Percentiles rank a stretch among this genome's conserved stretches.
Evolutionary conservation across 2,329 filamentous ascomycete genomes (phyloP).

Genomic region (Bertia moriformis): DNA sequence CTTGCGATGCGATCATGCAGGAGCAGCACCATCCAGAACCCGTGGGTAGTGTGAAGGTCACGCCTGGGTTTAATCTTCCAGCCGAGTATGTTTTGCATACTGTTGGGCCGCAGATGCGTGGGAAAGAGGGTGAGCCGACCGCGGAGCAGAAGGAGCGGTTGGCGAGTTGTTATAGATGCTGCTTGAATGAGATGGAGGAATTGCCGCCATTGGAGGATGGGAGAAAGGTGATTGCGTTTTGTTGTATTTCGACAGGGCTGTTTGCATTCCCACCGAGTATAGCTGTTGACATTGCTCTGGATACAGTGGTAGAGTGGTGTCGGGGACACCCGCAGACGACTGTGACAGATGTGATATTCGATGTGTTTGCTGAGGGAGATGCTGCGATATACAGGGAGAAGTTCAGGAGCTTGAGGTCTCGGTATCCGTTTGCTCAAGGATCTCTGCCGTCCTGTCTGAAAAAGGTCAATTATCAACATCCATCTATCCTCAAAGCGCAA

Average conservation of each 20-base stretch:
- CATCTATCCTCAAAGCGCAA: conserved; percentile 3
- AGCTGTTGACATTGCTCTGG: conserved; percentile 13
- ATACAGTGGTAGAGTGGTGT: conserved; percentile 12
- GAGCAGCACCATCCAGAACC: conserved; percentile 9
- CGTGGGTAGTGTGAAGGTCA: conserved; percentile 12
- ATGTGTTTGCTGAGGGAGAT: conserved; percentile 15
- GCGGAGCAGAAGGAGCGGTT: conserved; percentile 10
- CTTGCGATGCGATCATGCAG: conserved; percentile 12
- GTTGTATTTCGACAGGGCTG: conserved; percentile 18
- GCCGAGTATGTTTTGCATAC: conserved; percentile 15
- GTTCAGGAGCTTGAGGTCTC: no score
- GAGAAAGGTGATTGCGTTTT: conserved; percentile 14
- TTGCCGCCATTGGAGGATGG: conserved; percentile 9
- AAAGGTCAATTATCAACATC: not conserved
- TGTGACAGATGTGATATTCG: conserved; percentile 15
- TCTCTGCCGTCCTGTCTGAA: not conserved
- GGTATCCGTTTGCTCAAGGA: no score
- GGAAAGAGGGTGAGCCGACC: not conserved
- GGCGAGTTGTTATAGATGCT: conserved; percentile 13
- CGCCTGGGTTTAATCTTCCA: conserved; percentile 12
- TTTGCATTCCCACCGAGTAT: conserved; percentile 14
- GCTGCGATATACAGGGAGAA: no score
- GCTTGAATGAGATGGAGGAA: conserved; percentile 12
- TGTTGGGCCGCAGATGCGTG: conserved; percentile 13
- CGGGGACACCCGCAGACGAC: conserved; percentile 9